Percentiles rank a stretch among this genome's conserved stretches.
These are phyloP conservation scores for Colletotrichum cereale DNA, from an alignment of 2,329 filamentous ascomycete genomes.

Conservation along the genomic window DNA sequence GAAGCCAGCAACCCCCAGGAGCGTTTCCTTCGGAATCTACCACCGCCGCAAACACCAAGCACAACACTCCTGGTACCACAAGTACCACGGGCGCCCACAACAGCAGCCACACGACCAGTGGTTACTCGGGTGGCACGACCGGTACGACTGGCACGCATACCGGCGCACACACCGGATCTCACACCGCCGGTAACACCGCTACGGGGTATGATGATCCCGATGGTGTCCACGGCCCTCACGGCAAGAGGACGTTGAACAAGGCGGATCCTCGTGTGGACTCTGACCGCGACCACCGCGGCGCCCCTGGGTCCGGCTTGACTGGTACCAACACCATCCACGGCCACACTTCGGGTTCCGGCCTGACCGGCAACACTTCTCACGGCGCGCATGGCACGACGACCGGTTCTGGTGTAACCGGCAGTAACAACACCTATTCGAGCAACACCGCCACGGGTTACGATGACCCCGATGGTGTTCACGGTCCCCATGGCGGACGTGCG, in stretches of 20 bases:
- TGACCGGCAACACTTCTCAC: conserved; percentile 49
- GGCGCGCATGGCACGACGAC: conserved; percentile 56
- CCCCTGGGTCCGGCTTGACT: conserved; percentile 12
- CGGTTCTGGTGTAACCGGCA: conserved; percentile 47
- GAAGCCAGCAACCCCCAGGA: conserved; percentile 28
- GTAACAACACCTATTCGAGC: not conserved
- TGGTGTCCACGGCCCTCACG: conserved; percentile 50
- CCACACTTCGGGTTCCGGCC: conserved; percentile 3
- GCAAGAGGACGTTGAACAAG: conserved; percentile 57
- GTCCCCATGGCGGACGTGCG: conserved; percentile 53
- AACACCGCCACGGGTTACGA: conserved; percentile 23
- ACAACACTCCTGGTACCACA: conserved; percentile 6
- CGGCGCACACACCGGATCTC: conserved; percentile 4
- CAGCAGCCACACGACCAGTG: conserved; percentile 11
- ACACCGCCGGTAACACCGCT: conserved; percentile 11
- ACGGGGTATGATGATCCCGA: conserved; percentile 35
- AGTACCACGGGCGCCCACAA: conserved; percentile 5
- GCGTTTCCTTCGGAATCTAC: conserved; percentile 34
- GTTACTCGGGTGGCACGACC: conserved; percentile 15
- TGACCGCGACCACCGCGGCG: conserved; percentile 52
- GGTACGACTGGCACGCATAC: conserved; percentile 10
- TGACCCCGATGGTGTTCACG: conserved; percentile 43
- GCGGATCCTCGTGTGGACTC: conserved; percentile 62
- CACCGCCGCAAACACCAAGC: conserved; percentile 20
- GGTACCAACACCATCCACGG: conserved; percentile 11